These are phyloP conservation scores for Candida verbasci DNA, from an alignment of 805 yeast genomes.

Conservation along the genomic window DNA sequence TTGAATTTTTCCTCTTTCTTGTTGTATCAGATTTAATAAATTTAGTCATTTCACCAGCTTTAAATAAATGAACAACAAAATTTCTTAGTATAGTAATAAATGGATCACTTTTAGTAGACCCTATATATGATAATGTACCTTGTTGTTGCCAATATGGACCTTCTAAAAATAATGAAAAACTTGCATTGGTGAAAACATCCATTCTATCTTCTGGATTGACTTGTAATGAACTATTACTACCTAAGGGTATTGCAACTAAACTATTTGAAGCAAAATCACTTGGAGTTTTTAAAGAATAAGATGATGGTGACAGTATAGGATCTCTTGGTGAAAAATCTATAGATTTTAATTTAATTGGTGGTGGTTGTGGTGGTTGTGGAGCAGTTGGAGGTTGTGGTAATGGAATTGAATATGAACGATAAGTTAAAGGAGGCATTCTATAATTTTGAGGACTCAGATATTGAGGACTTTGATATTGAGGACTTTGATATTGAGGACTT, in stretches of 20 bases:
- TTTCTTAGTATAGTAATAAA: constrained; percentile 33
- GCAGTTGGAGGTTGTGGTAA: constrained; percentile 4
- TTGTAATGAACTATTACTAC: constrained; percentile 29
- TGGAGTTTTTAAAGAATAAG: constrained; percentile 1
- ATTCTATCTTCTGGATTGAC: constrained; percentile 31
- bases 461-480: not conserved
- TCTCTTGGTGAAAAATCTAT: not conserved
- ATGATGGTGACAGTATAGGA: not conserved
- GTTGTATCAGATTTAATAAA: constrained; percentile 19
- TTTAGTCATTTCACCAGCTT: constrained; percentile 30
- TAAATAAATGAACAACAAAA: constrained; percentile 28
- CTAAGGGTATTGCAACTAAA: constrained; percentile 29
- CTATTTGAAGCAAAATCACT: constrained; percentile 4
- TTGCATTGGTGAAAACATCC: constrained; percentile 30
- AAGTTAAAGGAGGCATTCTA: not conserved
- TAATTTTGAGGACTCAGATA: not conserved
- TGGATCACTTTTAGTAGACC: constrained; percentile 37
- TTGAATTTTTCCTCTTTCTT: constrained; percentile 10
- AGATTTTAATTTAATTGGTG: too few species aligned
- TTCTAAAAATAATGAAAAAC: constrained; percentile 30
- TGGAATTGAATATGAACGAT: constrained; percentile 1
- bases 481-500: too few species aligned
- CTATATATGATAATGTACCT: constrained; percentile 36
- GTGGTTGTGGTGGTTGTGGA: too few species aligned
- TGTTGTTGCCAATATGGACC: constrained; percentile 38